Evolutionary conservation across 169 alveolate genomes (phyloP), one percentile per base, ranked within the genome.

Genomic region (Babesia sp.): DNA sequence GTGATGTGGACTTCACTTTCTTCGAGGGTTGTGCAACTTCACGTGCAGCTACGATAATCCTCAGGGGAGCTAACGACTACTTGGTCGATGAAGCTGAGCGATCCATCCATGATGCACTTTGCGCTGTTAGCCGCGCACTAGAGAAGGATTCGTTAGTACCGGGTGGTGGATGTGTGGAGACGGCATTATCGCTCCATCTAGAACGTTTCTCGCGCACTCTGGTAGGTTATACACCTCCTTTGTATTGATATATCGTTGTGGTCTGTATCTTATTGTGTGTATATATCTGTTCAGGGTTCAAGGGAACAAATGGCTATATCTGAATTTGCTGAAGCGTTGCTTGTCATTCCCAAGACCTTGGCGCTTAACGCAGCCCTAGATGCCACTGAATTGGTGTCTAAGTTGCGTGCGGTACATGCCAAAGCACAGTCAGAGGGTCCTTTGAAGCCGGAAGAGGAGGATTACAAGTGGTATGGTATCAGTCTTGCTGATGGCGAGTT

Each of bases 121-220:
- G 99, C 70, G 97, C 98, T 18, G 96, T 95, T 2, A 95, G 97
- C 82, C 90, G 98, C 79, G 97, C 97, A 12, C 91, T 97, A 60
- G 97, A 93, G 72, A 81, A 84, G 44, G 84, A 85, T 46, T 69
- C 89, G 42, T 93, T 93, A 58, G 91, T 90, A 5, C 92, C 98
- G 7, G 99, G 99, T 28, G 99, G 99, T 20, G 99, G 99, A 6
- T 97, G 99, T 33, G 99, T 96, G 28, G 99, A 98, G 85, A 95
- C 98, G 16, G 97, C 99, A n/a, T 83, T 98, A 28, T 94, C 98
- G 74, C 90, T 97, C 18, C 93, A 96, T 73, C 85, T 98, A 42
- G 99, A 98, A 71, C 98, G 96, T 60, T 95, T 75, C 83, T 98
- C 99, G 0, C 94, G 99, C 63, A 96, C 98, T 28, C 91, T 97